phyloP scores from a whole-genome alignment of 495 filamentous ascomycete genomes.

The Cudoniella acicularis region DNA sequence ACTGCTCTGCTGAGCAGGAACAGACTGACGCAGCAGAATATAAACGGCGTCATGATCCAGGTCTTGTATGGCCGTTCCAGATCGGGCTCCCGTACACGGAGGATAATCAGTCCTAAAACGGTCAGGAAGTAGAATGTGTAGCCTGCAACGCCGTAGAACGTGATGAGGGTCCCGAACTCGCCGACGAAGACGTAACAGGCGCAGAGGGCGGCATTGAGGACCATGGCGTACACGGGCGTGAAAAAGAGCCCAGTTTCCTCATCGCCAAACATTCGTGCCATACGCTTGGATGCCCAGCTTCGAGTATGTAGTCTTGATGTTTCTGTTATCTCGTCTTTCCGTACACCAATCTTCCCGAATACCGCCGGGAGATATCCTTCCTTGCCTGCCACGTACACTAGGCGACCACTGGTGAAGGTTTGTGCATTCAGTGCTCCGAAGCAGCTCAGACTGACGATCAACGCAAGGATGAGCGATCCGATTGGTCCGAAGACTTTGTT shows the following conservation, averaged over 20 bases:
- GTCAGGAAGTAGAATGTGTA: conserved; percentile 97
- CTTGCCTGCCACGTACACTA: conserved; percentile 92
- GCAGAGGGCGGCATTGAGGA: conserved; percentile 72
- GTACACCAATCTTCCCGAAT: conserved; percentile 78
- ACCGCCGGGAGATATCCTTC: conserved; percentile 88
- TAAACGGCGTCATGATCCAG: conserved; percentile 95
- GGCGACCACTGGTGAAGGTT: conserved; percentile 87
- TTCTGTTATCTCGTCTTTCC: conserved; percentile 34
- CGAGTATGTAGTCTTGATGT: conserved; percentile 48
- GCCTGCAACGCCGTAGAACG: conserved; percentile 94
- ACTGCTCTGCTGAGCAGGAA: conserved; percentile 86
- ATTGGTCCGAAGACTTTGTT: conserved; percentile 80
- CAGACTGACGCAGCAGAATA: conserved; percentile 96
- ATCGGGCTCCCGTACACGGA: conserved; percentile 82
- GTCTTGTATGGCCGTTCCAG: conserved; percentile 88
- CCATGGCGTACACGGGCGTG: conserved; percentile 88
- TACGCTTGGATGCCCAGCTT: conserved; percentile 52
- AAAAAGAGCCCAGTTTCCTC: conserved; percentile 64
- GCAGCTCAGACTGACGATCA: conserved; percentile 84
- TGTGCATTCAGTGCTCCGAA: conserved; percentile 91
- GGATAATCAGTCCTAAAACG: conserved; percentile 86
- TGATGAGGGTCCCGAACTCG: conserved; percentile 86
- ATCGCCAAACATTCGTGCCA: conserved; percentile 57
- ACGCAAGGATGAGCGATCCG: conserved; percentile 79
- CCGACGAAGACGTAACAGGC: conserved; percentile 75